Evolutionary conservation across 352 stramenopile genomes (phyloP).

Genomic region (Phytophthora tentaculata): DNA sequence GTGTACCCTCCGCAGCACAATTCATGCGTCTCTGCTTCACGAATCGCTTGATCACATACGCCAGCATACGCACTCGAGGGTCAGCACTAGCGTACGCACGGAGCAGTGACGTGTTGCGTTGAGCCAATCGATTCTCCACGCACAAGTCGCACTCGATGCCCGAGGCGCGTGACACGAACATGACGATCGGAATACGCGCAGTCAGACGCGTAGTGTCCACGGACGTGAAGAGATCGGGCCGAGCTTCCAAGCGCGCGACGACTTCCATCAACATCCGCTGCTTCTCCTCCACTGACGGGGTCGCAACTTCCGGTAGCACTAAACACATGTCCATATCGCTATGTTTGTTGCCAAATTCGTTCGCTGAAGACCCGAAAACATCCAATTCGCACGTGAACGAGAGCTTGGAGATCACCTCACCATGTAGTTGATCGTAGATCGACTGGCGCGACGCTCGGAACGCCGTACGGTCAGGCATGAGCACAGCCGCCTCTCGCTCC

Average conservation of each 20-base stretch:
- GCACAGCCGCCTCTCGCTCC: constrained; percentile 43
- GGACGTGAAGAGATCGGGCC: constrained; percentile 68
- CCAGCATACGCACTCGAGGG: constrained; percentile 72
- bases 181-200: constrained; percentile 98
- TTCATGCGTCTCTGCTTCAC: constrained; percentile 88
- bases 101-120: constrained; percentile 97
- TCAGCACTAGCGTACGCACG: constrained; percentile 91
- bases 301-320: constrained; percentile 46
- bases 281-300: constrained; percentile 61
- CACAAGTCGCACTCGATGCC: constrained; percentile 83
- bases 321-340: constrained; percentile 96
- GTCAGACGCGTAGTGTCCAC: constrained; percentile 88
- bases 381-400: constrained; percentile 65
- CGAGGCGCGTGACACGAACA: constrained; percentile 91
- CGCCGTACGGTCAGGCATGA: constrained; percentile 70
- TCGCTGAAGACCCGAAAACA: constrained; percentile 97
- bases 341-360: constrained; percentile 94
- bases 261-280: constrained; percentile 71
- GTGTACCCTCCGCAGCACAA: constrained; percentile 76
- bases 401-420: constrained; percentile 67
- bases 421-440: constrained; percentile 73
- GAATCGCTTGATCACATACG: constrained; percentile 86
- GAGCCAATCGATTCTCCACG: constrained; percentile 97
- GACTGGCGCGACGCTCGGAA: constrained; percentile 68
- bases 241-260: constrained; percentile 57